phyloP scores from a whole-genome alignment of 768 basidiomycete species.

The Tephrocybe sp. region DNA sequence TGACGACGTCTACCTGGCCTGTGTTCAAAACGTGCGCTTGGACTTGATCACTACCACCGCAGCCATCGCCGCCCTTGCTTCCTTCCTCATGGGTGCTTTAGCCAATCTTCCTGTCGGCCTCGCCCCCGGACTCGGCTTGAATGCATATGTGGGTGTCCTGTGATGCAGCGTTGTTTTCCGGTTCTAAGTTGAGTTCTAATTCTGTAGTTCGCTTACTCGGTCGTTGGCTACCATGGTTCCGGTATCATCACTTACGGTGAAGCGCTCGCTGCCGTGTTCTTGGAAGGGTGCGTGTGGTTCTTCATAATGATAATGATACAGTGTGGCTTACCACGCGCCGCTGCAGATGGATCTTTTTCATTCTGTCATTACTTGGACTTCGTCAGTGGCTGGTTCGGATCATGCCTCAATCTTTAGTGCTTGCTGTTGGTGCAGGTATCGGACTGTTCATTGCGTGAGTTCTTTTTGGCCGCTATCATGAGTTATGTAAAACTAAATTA shows the following conservation, averaged over 20 bases:
- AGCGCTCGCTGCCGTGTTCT: conserved; percentile 81
- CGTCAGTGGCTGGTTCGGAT: conserved; percentile 88
- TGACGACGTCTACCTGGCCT: conserved; percentile 53
- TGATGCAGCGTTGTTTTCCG: not conserved
- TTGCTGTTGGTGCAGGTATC: conserved; percentile 84
- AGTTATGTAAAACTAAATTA: conserved; percentile 8
- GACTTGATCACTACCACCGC: conserved; percentile 86
- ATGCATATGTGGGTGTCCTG: conserved; percentile 62
- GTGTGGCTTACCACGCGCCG: not conserved
- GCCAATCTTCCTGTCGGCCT: conserved; percentile 90
- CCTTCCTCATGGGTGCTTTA: conserved; percentile 78
- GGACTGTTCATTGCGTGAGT: conserved; percentile 84
- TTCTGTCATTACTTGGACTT: conserved; percentile 76
- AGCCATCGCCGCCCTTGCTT: conserved; percentile 69
- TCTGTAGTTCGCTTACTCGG: conserved; percentile 77
- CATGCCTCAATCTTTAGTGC: conserved; percentile 84
- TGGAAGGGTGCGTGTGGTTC: conserved; percentile 65
- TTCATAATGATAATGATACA: not conserved
- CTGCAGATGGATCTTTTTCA: conserved; percentile 74
- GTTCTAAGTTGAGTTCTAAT: not conserved
- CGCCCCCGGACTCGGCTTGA: conserved; percentile 82
- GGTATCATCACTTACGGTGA: conserved; percentile 73
- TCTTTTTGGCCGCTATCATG: conserved; percentile 1
- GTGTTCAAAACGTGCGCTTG: conserved; percentile 58
- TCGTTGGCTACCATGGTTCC: conserved; percentile 81